phyloP scores from a whole-genome alignment of 257 asterid genomes.

The Fraxinus quadrangulata region DNA sequence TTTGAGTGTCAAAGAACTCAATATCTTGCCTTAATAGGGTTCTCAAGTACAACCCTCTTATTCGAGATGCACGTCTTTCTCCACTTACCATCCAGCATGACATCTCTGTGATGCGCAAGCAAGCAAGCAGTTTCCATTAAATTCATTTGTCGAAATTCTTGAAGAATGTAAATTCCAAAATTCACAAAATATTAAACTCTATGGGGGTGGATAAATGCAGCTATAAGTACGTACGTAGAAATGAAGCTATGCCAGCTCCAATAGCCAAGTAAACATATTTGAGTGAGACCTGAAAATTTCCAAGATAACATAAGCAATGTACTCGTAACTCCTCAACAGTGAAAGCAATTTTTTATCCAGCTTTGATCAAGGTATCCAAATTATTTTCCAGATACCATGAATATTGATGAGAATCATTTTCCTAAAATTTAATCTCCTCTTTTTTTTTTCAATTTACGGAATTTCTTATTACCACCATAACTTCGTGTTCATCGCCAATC shows the following conservation, averaged over 20 bases:
- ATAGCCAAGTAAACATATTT: constrained; percentile 40
- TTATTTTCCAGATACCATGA: no score
- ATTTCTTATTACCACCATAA: no score
- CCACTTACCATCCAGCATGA: constrained; percentile 62
- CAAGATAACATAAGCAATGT: neutral
- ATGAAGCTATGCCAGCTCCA: constrained; percentile 42
- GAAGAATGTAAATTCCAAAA: neutral
- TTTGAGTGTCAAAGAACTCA: constrained; percentile 52
- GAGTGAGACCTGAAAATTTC: constrained; percentile 42
- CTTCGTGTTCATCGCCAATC: neutral
- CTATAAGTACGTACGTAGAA: constrained; percentile 37
- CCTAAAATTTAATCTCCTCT: no score
- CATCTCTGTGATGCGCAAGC: constrained; percentile 39
- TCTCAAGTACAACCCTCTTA: constrained; percentile 52
- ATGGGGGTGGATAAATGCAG: neutral
- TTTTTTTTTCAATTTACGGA: no score
- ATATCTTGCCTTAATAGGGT: constrained; percentile 58
- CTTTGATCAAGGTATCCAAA: no score
- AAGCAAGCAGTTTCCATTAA: neutral
- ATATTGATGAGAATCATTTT: no score
- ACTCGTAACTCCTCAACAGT: no score
- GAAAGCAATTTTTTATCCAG: no score
- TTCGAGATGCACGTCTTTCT: constrained; percentile 57
- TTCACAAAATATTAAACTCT: neutral
- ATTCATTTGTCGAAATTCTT: neutral